These are phyloP conservation scores for Zygosaccharomyces rouxii DNA, from an alignment of 805 yeast species.

Conservation along the genomic window DNA sequence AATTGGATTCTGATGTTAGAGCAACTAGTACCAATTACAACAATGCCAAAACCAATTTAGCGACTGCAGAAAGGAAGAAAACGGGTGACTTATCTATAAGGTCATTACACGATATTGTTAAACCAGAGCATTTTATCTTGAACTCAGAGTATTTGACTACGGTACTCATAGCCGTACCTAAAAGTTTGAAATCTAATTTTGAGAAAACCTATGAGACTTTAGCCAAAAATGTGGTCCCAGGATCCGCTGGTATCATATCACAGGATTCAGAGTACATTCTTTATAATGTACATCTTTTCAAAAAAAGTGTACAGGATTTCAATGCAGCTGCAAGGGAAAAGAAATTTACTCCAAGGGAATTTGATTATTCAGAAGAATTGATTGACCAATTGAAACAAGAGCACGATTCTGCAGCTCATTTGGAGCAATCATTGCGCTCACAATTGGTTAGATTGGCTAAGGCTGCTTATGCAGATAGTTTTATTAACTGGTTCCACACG, in stretches of 20 bases:
- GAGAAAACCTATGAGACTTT: conserved; percentile 69
- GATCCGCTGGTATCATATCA: conserved; percentile 69
- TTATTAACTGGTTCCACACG: conserved; percentile 85
- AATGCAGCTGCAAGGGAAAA: conserved; percentile 68
- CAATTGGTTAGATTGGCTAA: conserved; percentile 79
- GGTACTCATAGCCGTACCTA: conserved; percentile 85
- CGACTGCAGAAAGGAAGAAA: conserved; percentile 87
- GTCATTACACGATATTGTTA: conserved; percentile 84
- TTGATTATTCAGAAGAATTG: conserved; percentile 73
- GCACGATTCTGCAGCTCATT: conserved; percentile 66
- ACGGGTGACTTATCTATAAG: conserved; percentile 90
- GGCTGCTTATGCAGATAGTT: conserved; percentile 85
- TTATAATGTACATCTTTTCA: conserved; percentile 79
- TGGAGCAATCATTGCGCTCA: conserved; percentile 66
- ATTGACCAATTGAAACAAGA: conserved; percentile 73
- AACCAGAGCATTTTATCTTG: conserved; percentile 75
- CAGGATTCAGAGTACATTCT: conserved; percentile 70
- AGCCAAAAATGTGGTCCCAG: conserved; percentile 81
- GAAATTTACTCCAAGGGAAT: conserved; percentile 91
- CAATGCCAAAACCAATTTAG: conserved; percentile 74
- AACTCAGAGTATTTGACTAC: conserved; percentile 84
- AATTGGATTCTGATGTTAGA: conserved; percentile 81
- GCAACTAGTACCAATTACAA: conserved; percentile 69
- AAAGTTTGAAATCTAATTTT: conserved; percentile 54
- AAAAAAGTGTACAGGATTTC: conserved; percentile 70